Evolutionary conservation across 2,329 filamentous ascomycete genomes (phyloP).

Genomic region (Pyricularia grisea): DNA sequence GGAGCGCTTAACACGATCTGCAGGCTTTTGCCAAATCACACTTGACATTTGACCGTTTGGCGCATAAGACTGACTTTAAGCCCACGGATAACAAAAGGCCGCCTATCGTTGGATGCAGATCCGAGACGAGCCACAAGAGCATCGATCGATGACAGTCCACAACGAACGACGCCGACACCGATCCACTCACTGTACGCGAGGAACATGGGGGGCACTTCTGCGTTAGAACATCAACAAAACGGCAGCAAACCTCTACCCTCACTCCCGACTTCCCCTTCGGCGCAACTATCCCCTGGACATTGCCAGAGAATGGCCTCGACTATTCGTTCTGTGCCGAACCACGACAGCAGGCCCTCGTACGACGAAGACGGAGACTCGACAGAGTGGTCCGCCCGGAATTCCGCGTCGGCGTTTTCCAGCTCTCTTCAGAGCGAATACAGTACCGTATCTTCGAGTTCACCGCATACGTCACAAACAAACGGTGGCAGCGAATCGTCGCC

Average conservation of each 20-base stretch:
- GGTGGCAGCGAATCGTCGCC: constrained; percentile 17
- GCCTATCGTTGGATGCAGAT: not conserved
- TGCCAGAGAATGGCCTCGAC: constrained; percentile 30
- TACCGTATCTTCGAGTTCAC: constrained; percentile 30
- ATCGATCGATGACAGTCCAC: constrained; percentile 15
- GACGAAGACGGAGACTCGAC: constrained; percentile 31
- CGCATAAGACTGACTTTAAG: not conserved
- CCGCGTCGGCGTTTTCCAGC: constrained; percentile 44
- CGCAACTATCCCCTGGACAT: constrained; percentile 9
- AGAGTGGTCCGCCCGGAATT: constrained; percentile 20
- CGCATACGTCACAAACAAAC: constrained; percentile 22
- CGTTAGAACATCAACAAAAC: constrained; percentile 7
- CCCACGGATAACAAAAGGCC: not conserved
- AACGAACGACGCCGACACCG: constrained; percentile 21
- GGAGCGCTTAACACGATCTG: not conserved
- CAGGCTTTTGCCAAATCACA: not conserved
- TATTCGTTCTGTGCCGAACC: constrained; percentile 48
- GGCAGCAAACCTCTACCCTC: constrained; percentile 16
- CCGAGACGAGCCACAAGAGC: not conserved
- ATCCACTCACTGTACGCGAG: constrained; percentile 25
- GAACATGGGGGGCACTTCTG: constrained; percentile 23
- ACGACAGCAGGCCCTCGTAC: constrained; percentile 32
- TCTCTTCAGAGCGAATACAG: constrained; percentile 46
- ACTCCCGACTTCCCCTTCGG: constrained; percentile 9
- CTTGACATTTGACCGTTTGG: not conserved